Base-by-base conservation (phyloP, 208 protist species). In the Leishmania arabica region DNA sequence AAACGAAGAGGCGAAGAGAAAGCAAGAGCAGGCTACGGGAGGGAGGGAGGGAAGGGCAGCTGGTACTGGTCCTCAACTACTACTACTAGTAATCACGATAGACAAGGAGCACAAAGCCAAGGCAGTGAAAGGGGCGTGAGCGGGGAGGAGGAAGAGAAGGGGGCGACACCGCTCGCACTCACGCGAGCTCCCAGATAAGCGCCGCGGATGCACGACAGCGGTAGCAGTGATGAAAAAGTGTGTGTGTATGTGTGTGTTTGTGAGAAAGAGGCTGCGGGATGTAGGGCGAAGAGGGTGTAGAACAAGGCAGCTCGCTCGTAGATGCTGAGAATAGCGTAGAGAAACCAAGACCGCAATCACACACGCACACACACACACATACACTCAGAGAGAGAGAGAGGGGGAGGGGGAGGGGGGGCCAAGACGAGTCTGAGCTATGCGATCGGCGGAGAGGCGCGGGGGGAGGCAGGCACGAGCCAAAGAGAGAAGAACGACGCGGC, bases 81-180 rank as follows among this genome's bases (percentile, higher is more conserved):
- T 27, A 19, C 34, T 9, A n/a, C n/a, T 21, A 60, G 40, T 9
- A 6, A 82, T 15, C 9, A 49, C 77, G 49, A 81, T 34, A 84
- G 60, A 74, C 40, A 27, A 85, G 51, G 79, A 82, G 68, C 51
- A 84, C 60, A 34, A 37, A 65, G 27, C 51, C 47, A 60, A 75
- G 31, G 58, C 27, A 78, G 68, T 37, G 40, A 42, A 27, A 49
- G 45, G 68, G 7, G 19, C 8, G 27, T 42, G 40, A 51, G 40
- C 19, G 47, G 27, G 47, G n/a, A 40, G n/a, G 45, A 4, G 70
- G 70, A 24, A 47, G 13, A 47, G 68, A 51, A 51, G 68, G 5
- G 27, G 8, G 37, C 24, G 68, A 27, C 17, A 31, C 7, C n/a
- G n/a, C 13, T 21, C 4, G 49, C 42, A 58, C 11, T 15, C 42